phyloP scores from a whole-genome alignment of 2,329 filamentous ascomycete species.

The Colletotrichum scovillei region DNA sequence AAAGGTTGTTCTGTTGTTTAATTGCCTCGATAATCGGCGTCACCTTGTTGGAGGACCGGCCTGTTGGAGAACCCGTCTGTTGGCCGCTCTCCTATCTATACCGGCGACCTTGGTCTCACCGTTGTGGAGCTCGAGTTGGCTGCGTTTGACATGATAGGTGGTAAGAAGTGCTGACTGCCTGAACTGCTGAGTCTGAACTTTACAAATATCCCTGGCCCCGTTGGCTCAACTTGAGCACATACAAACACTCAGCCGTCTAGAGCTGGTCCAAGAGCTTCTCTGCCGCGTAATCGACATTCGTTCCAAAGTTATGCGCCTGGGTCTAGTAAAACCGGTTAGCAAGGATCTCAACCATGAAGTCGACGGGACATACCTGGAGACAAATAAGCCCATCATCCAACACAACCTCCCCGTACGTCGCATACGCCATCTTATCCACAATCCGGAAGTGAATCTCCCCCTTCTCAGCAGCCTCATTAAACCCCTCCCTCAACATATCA shows the following conservation, averaged over 20 bases:
- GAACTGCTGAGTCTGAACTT: background rate
- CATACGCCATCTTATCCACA: conserved; percentile 56
- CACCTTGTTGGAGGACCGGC: conserved; percentile 47
- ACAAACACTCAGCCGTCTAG: conserved; percentile 32
- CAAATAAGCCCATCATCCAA: conserved; percentile 62
- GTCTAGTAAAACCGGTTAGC: conserved; percentile 41
- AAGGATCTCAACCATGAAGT: background rate
- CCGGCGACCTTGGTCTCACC: conserved; percentile 69
- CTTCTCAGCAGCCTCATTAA: conserved; percentile 58
- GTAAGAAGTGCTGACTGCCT: background rate
- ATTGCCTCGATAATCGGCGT: too few relatives aligned
- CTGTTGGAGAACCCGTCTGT: conserved; percentile 60
- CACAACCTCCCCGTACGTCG: conserved; percentile 57
- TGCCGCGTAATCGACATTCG: conserved; percentile 49
- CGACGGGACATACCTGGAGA: conserved; percentile 54
- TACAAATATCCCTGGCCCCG: background rate
- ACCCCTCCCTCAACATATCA: conserved; percentile 60
- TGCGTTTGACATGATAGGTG: background rate
- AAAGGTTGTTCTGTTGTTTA: too few relatives aligned
- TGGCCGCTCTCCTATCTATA: conserved; percentile 62
- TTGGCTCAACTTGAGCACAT: background rate
- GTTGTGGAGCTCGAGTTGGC: conserved; percentile 50
- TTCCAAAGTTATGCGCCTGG: conserved; percentile 47
- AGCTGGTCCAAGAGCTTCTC: conserved; percentile 50
- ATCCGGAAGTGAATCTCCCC: conserved; percentile 57